Evolutionary conservation across 345 rosid genomes (phyloP).

Genomic region (Rhodomyrtus tomentosa): DNA sequence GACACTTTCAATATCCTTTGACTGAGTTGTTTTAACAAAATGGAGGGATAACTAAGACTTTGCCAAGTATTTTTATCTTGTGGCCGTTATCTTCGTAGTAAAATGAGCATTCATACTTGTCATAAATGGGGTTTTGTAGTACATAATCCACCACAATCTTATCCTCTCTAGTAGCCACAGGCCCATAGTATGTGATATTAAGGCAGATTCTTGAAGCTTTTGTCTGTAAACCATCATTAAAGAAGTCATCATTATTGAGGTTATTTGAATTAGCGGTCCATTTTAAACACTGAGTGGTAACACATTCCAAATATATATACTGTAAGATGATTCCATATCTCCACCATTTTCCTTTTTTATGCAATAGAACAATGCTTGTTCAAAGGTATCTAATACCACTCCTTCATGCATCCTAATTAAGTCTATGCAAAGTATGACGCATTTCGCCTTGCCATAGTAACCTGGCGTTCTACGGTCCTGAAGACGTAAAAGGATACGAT

Average conservation of each 20-base stretch:
- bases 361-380: too few relatives aligned
- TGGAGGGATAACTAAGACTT: too few relatives aligned
- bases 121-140: background rate
- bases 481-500: too few relatives aligned
- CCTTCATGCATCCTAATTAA: too few relatives aligned
- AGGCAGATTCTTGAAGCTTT: background rate
- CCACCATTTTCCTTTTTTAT: background rate
- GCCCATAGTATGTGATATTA: background rate
- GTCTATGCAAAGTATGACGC: too few relatives aligned
- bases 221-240: background rate
- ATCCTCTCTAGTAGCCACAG: background rate
- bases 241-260: background rate
- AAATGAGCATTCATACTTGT: background rate
- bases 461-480: too few relatives aligned
- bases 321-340: background rate
- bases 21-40: too few relatives aligned
- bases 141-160: background rate
- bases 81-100: background rate
- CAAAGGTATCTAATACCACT: too few relatives aligned
- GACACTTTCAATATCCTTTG: too few relatives aligned
- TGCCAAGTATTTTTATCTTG: background rate
- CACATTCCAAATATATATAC: background rate
- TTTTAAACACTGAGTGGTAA: too few relatives aligned
- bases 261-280: background rate
- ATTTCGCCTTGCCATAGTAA: too few relatives aligned